Conservation (phyloP, 768 basidiomycete genomes). For the Phanerochaete sordida region DNA sequence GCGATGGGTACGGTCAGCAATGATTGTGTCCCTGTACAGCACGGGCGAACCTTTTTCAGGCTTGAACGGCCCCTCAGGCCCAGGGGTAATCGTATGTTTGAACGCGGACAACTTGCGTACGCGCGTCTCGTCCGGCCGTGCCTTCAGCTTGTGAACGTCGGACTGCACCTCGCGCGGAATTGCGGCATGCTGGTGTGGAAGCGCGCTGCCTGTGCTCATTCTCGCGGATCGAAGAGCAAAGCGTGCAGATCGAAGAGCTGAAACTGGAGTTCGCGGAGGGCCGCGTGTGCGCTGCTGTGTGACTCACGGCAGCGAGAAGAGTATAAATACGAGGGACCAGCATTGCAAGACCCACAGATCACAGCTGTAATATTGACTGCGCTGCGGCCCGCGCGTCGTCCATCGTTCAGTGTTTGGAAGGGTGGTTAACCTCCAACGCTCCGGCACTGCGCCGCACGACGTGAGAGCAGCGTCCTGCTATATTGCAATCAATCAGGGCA, state of each 20-base stretch:
- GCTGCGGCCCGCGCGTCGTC: too few relatives aligned
- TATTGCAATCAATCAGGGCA: too few relatives aligned
- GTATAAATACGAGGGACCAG: too few relatives aligned
- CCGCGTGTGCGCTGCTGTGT: too few relatives aligned
- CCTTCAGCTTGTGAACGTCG: slow-evolving; percentile 54
- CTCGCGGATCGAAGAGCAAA: neutral
- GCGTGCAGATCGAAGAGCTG: neutral
- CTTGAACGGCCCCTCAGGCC: slow-evolving; percentile 56
- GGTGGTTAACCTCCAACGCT: too few relatives aligned
- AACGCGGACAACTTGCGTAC: slow-evolving; percentile 52
- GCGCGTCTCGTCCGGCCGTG: slow-evolving; percentile 62
- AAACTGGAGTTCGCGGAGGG: too few relatives aligned
- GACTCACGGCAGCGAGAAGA: too few relatives aligned
- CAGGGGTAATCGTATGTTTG: slow-evolving; percentile 52
- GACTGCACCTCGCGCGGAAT: neutral
- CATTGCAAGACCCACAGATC: too few relatives aligned
- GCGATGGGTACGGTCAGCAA: neutral
- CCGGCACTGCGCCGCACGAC: too few relatives aligned
- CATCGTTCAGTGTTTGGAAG: too few relatives aligned
- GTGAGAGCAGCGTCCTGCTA: too few relatives aligned
- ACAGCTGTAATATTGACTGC: too few relatives aligned
- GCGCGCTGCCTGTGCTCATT: slow-evolving; percentile 9
- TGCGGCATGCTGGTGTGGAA: slow-evolving; percentile 4
- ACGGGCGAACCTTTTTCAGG: slow-evolving; percentile 66
- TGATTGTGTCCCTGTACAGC: neutral